A percentile compares a stretch with the other conserved stretches of the same genome.
phyloP scores from a whole-genome alignment of 1,139 yeast species.

The Hanseniaspora gamundiae region DNA sequence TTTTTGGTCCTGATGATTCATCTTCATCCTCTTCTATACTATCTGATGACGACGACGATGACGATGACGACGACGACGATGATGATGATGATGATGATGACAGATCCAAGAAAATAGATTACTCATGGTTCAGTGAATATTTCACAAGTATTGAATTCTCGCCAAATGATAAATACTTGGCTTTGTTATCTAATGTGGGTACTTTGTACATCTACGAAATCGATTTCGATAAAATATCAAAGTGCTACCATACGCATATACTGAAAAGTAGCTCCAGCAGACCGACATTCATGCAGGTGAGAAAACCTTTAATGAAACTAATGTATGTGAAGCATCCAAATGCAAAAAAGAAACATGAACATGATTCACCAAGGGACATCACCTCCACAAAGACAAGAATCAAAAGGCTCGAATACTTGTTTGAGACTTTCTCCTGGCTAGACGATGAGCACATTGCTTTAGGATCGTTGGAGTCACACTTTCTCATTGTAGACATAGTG shows the following conservation, averaged over 20 bases:
- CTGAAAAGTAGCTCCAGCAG: too few relatives aligned
- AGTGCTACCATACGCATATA: background rate
- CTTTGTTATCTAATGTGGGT: background rate
- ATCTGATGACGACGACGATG: too few relatives aligned
- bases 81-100: too few relatives aligned
- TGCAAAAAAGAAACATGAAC: too few relatives aligned
- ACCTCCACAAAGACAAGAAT: background rate
- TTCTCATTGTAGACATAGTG: too few relatives aligned
- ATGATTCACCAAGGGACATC: too few relatives aligned
- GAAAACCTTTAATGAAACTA: too few relatives aligned
- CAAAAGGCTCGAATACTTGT: background rate
- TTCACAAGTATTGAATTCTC: background rate
- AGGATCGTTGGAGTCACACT: slow-evolving; percentile 34
- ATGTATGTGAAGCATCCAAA: too few relatives aligned
- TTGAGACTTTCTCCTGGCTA: background rate
- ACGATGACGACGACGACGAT: too few relatives aligned
- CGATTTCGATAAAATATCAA: background rate
- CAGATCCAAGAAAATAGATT: background rate
- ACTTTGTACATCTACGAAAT: background rate
- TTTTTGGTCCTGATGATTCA: too few relatives aligned
- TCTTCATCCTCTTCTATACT: too few relatives aligned
- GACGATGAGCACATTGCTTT: slow-evolving; percentile 47
- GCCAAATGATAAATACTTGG: background rate
- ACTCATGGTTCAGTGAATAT: background rate
- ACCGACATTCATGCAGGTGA: too few relatives aligned